phyloP scores from a whole-genome alignment of 352 stramenopile genomes.

The Pythium insidiosum region DNA sequence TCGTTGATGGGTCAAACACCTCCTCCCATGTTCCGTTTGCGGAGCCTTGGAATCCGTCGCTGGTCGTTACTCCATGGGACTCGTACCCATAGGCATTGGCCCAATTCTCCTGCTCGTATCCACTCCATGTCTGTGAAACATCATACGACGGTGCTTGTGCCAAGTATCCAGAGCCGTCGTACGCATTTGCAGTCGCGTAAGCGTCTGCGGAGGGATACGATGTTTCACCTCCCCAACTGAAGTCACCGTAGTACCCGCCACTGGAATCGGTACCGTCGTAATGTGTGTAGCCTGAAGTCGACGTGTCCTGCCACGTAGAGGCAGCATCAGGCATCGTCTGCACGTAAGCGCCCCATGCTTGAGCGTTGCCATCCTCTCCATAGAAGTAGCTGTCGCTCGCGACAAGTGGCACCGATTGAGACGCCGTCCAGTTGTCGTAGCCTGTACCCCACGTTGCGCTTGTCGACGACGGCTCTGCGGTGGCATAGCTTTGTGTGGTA shows the following conservation, averaged over 20 bases:
- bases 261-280: no score
- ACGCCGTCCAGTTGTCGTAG: no score
- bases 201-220: background rate
- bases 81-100: background rate
- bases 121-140: background rate
- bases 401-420: no score
- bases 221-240: no score
- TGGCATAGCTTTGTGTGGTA: no score
- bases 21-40: constrained; percentile 33
- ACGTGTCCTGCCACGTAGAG: background rate
- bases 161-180: background rate
- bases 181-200: background rate
- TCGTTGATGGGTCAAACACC: constrained; percentile 46
- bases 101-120: background rate
- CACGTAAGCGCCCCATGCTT: constrained; percentile 23
- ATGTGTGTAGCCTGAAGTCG: background rate
- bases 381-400: constrained; percentile 25
- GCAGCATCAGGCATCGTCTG: constrained; percentile 6
- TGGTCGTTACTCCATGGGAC: no score
- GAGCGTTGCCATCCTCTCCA: constrained; percentile 19
- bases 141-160: no score
- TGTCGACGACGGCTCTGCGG: no score
- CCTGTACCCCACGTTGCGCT: no score
- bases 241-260: no score
- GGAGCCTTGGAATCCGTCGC: no score